A percentile compares a stretch with the other conserved stretches of the same genome.
phyloP scores from a whole-genome alignment of 352 stramenopile genomes.

The Phytopythium litorale region DNA sequence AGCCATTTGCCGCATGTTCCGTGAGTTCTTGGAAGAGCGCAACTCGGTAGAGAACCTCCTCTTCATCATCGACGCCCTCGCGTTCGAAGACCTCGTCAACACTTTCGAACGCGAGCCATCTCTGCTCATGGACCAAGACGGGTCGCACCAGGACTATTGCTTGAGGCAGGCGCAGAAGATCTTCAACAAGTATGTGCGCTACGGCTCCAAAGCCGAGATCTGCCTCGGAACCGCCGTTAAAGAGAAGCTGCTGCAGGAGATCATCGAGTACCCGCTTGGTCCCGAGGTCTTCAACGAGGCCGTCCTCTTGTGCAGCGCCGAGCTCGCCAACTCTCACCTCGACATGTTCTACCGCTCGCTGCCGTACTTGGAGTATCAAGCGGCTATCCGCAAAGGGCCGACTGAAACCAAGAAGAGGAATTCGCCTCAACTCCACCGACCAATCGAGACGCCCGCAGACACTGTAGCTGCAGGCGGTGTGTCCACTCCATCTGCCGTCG shows the following conservation, averaged over 20 bases:
- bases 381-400: constrained; percentile 9
- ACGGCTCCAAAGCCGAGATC: constrained; percentile 66
- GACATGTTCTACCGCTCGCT: constrained; percentile 48
- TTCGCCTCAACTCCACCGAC: background rate
- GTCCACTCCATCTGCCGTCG: background rate
- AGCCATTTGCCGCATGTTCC: constrained; percentile 45
- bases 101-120: constrained; percentile 29
- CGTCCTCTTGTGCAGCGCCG: constrained; percentile 50
- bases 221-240: constrained; percentile 41
- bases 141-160: constrained; percentile 52
- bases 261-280: constrained; percentile 39
- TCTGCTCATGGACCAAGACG: constrained; percentile 10
- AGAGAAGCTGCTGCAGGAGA: constrained; percentile 35
- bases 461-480: background rate
- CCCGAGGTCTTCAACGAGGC: constrained; percentile 57
- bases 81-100: constrained; percentile 62
- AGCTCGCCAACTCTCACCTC: constrained; percentile 59
- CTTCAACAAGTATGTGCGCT: constrained; percentile 77
- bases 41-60: constrained; percentile 63
- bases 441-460: background rate
- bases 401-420: background rate
- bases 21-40: constrained; percentile 46
- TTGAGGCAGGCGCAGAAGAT: constrained; percentile 65
- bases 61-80: constrained; percentile 64
- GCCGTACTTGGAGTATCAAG: constrained; percentile 42